Percentiles rank a stretch among this genome's conserved stretches.
These are phyloP conservation scores for Cyclotella kingstonii DNA, from an alignment of 108 stramenopile genomes.

Conservation along the genomic window DNA sequence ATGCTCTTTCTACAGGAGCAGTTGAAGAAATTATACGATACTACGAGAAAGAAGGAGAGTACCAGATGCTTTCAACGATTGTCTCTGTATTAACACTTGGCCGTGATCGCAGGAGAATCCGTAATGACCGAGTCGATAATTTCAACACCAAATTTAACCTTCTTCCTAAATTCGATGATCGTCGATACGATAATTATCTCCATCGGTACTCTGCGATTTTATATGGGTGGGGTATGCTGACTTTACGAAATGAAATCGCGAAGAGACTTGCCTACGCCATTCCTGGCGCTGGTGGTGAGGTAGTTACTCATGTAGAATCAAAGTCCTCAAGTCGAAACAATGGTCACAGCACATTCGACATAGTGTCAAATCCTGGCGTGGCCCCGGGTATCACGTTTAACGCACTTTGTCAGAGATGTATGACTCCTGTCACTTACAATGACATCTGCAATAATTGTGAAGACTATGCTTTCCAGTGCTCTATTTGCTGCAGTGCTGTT, in stretches of 20 bases:
- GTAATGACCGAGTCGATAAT: neutral
- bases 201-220: slow-evolving; percentile 59
- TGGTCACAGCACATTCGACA: neutral
- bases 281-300: slow-evolving; percentile 26
- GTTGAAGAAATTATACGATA: slow-evolving; percentile 58
- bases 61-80: slow-evolving; percentile 80
- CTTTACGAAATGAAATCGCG: slow-evolving; percentile 59
- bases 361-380: slow-evolving; percentile 17
- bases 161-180: slow-evolving; percentile 48
- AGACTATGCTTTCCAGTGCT: slow-evolving; percentile 72
- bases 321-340: neutral
- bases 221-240: slow-evolving; percentile 72
- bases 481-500: slow-evolving; percentile 70
- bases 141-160: slow-evolving; percentile 27
- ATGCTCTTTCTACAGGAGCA: slow-evolving; percentile 63
- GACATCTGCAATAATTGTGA: slow-evolving; percentile 55
- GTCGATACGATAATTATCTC: slow-evolving; percentile 68
- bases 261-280: slow-evolving; percentile 57
- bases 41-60: slow-evolving; percentile 70
- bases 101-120: slow-evolving; percentile 35
- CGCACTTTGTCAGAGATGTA: slow-evolving; percentile 54
- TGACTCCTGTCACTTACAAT: slow-evolving; percentile 36
- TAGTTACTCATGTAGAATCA: slow-evolving; percentile 7
- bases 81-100: slow-evolving; percentile 62
- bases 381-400: slow-evolving; percentile 48